Percentiles rank a stretch among this genome's conserved stretches.
Conservation (phyloP, 1,284 basidiomycete species). For the Cystobasidiaceae sp. region DNA sequence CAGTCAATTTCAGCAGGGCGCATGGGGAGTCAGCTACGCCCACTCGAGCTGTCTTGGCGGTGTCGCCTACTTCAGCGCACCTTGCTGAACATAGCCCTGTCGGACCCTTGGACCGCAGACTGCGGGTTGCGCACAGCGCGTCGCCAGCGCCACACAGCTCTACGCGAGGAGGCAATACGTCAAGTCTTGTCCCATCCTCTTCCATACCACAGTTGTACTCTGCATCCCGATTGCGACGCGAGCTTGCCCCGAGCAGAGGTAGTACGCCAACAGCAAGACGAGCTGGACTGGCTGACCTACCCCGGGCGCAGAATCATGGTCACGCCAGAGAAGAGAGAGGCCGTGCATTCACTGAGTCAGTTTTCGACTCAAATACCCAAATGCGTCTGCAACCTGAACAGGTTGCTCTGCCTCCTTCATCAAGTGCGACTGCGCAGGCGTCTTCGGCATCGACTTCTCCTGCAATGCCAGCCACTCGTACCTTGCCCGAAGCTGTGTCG, state of each 20-base stretch:
- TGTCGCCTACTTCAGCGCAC: neutral
- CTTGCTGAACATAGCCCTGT: neutral
- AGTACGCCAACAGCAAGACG: neutral
- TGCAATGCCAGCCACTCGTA: neutral
- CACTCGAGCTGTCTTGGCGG: no score
- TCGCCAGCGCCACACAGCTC: no score
- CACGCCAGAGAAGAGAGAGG: no score
- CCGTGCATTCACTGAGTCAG: neutral
- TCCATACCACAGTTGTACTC: neutral
- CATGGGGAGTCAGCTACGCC: no score
- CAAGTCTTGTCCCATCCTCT: neutral
- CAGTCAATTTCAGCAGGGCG: no score
- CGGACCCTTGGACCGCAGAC: neutral
- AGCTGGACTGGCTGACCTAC: neutral
- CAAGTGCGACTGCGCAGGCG: constrained; percentile 1
- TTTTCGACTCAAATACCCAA: no score
- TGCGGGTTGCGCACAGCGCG: neutral
- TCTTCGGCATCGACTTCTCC: neutral
- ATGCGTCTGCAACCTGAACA: neutral
- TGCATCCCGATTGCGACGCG: neutral
- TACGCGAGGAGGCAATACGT: no score
- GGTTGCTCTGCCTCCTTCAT: constrained; percentile 21
- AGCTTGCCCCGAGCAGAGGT: neutral
- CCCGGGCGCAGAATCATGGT: no score
- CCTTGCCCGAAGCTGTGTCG: no score